phyloP scores from a whole-genome alignment of 495 filamentous ascomycete species.

The Penicillium samsonianum region DNA sequence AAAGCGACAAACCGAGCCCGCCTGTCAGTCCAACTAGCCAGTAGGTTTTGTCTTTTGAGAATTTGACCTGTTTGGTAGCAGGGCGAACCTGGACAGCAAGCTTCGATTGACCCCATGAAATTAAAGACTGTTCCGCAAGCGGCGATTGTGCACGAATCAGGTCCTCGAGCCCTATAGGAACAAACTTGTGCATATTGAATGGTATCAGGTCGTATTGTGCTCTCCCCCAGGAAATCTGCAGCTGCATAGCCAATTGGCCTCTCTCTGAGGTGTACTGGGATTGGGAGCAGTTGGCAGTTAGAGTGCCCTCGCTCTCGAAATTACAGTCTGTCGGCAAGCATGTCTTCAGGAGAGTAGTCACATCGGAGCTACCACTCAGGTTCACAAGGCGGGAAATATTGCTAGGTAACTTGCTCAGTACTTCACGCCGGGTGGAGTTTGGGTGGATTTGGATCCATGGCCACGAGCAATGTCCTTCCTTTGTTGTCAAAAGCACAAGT shows the following conservation, averaged over 20 bases:
- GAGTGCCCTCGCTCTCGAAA: conserved; percentile 16
- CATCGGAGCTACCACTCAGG: conserved; percentile 5
- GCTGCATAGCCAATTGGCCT: conserved; percentile 4
- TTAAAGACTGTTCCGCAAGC: conserved; percentile 7
- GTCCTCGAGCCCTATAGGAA: conserved; percentile 5
- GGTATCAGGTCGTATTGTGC: conserved; percentile 7
- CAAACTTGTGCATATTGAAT: conserved; percentile 14
- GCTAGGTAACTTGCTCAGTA: conserved; percentile 15
- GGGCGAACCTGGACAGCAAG: conserved; percentile 21
- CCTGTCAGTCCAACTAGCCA: conserved; percentile 58
- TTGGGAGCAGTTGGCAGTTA: conserved; percentile 8
- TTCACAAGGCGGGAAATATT: conserved; percentile 21
- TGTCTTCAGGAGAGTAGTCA: conserved; percentile 3
- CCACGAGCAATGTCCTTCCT: conserved; percentile 6
- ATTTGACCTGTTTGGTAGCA: conserved; percentile 21
- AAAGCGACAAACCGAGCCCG: conserved; percentile 59
- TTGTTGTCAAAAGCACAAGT: conserved; percentile 23
- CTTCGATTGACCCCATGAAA: conserved; percentile 12
- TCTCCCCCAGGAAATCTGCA: conserved; percentile 16
- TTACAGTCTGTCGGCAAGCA: conserved; percentile 15
- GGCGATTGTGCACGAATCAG: conserved; percentile 11
- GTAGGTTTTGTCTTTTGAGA: conserved; percentile 51
- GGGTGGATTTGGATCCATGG: conserved; percentile 27
- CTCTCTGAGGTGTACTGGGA: neutral
- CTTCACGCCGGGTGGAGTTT: conserved; percentile 17